A percentile compares a stretch with the other conserved stretches of the same genome.
Evolutionary conservation across 371 early-diverging fungal genomes (phyloP).

Genomic region (Mucor irregularis): DNA sequence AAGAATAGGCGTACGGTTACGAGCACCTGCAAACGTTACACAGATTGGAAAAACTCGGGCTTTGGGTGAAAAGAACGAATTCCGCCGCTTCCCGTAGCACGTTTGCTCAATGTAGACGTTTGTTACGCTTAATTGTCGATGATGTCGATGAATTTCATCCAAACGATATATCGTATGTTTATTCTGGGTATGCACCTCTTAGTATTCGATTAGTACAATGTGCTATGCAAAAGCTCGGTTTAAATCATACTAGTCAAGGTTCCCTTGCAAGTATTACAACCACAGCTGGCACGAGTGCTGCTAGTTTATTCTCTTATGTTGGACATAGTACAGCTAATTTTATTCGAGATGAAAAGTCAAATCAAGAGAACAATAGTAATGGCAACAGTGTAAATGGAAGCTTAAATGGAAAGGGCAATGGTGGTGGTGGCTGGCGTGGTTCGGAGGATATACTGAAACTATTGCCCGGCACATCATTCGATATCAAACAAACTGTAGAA

Average conservation of each 20-base stretch:
- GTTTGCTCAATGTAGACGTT: constrained; percentile 63
- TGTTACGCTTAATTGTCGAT: constrained; percentile 81
- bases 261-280: constrained; percentile 15
- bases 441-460: constrained; percentile 80
- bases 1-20: constrained; percentile 82
- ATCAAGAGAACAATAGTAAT: not conserved
- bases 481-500: constrained; percentile 69
- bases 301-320: constrained; percentile 38
- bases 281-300: constrained; percentile 31
- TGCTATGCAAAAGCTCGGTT: constrained; percentile 55
- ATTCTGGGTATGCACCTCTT: constrained; percentile 93
- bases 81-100: constrained; percentile 44
- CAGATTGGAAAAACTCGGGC: constrained; percentile 66
- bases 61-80: constrained; percentile 59
- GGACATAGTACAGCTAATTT: constrained; percentile 22
- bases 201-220: constrained; percentile 88
- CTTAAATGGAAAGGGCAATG: too few relatives aligned
- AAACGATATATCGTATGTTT: constrained; percentile 89
- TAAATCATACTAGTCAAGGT: too few relatives aligned
- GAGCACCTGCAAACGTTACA: constrained; percentile 85
- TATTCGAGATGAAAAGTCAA: constrained; percentile 9
- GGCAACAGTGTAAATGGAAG: not conserved
- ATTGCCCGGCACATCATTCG: constrained; percentile 80
- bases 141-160: constrained; percentile 86
- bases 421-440: constrained; percentile 79